phyloP scores from a whole-genome alignment of 805 yeast genomes.

The Kazachstania kunashirensis region DNA sequence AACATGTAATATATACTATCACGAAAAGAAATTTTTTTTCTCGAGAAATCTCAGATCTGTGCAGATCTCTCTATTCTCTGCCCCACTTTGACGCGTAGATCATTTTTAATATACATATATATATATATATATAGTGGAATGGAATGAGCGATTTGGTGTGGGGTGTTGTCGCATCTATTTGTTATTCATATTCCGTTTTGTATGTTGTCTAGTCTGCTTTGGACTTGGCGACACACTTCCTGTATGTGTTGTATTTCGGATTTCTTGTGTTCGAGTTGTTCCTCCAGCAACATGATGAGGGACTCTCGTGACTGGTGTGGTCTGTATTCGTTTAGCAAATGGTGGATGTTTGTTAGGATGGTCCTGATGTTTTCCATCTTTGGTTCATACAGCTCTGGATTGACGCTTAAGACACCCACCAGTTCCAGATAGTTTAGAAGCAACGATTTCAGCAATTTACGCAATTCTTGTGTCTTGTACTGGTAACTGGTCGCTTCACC shows the following conservation, averaged over 20 bases:
- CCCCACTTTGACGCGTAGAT: too few species aligned
- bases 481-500: slow-evolving; percentile 32
- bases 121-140: too few species aligned
- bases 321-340: slow-evolving; percentile 80
- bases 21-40: too few species aligned
- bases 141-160: too few species aligned
- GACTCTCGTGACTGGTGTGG: slow-evolving; percentile 94
- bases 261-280: slow-evolving; percentile 56
- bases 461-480: slow-evolving; percentile 57
- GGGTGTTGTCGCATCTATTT: too few species aligned
- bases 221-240: slow-evolving; percentile 34
- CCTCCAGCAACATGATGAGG: slow-evolving; percentile 60
- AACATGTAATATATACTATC: too few species aligned
- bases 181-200: slow-evolving; percentile 14
- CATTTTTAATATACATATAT: too few species aligned
- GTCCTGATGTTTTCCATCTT: slow-evolving; percentile 74
- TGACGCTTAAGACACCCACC: slow-evolving; percentile 62
- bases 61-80: too few species aligned
- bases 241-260: slow-evolving; percentile 40
- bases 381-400: slow-evolving; percentile 53
- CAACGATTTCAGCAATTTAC: slow-evolving; percentile 68
- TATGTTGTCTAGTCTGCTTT: slow-evolving; percentile 25
- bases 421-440: slow-evolving; percentile 74
- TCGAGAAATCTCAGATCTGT: too few species aligned
- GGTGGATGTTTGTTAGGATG: slow-evolving; percentile 82